Evolutionary conservation across 108 stramenopile species (phyloP), one percentile per base, ranked within the genome.

Genomic region (Thalassiosira profunda): DNA sequence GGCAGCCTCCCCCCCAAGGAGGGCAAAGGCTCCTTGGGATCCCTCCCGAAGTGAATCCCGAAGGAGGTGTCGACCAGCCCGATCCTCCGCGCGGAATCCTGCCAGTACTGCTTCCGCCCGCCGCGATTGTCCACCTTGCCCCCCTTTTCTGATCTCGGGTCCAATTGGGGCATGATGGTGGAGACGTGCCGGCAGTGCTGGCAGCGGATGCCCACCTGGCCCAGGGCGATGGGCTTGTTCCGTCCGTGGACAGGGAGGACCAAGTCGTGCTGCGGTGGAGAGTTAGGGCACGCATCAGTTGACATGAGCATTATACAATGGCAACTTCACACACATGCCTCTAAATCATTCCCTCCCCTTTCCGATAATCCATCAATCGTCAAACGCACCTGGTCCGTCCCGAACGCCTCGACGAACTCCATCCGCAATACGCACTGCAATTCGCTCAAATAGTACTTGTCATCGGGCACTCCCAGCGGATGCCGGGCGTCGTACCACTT

Each of bases 51-150:
- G 52, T 92, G 88, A 23, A 95, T 90, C 11, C 93, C 93, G 59
- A 83, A 84, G 4, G 74, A 74, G 1, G 93, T 92, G 43, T 95
- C 93, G 4, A 81, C 80, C 49, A 95, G 45, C 15, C 93, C 93
- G 14, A 90, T 61, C 28, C 91, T 84, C 54, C 84, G 92, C 8
- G 90, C 93, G 2, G 87, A 88, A 48, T 95, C 93, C 33, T 89
- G 77, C 93, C 93, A 95, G 51, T 95, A 95, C 44, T 95, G 93
- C 70, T 95, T 95, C 33, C 93, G 70, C 20, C 93, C 90, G 23
- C 93, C 93, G 28, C 93, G 85, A 60, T 86, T 89, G 21, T 79
- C 81, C 30, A 95, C 84, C 35, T 83, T 88, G 11, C 42, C 17
- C 23, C 82, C 76, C n/a, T n/a, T n/a, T n/a, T n/a, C n/a, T n/a